A percentile compares a stretch with the other conserved stretches of the same genome.
These are phyloP conservation scores for Jacaranda copaia DNA, from an alignment of 257 asterid genomes.

Conservation along the genomic window DNA sequence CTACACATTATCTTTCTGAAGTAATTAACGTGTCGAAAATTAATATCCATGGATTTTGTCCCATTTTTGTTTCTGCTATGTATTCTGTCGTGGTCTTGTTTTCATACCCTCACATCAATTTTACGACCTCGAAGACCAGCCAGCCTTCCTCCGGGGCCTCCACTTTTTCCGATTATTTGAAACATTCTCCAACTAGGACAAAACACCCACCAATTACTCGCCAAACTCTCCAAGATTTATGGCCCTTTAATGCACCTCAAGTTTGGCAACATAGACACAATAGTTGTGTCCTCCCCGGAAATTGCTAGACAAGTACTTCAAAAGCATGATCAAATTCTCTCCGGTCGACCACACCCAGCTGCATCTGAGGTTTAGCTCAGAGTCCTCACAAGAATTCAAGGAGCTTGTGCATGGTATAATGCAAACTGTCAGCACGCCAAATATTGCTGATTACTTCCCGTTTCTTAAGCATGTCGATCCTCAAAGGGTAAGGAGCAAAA, in stretches of 20 bases:
- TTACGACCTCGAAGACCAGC: neutral
- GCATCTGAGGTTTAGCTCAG: neutral
- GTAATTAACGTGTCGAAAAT: neutral
- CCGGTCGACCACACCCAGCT: conserved; percentile 20
- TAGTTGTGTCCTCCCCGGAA: conserved; percentile 35
- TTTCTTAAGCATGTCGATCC: conserved; percentile 23
- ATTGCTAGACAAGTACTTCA: conserved; percentile 3
- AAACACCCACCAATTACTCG: conserved; percentile 31
- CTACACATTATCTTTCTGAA: too few relatives aligned
- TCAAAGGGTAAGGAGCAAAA: conserved; percentile 28
- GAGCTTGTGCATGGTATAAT: conserved; percentile 23
- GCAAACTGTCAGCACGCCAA: neutral
- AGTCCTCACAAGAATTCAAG: conserved; percentile 33
- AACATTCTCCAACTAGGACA: conserved; percentile 35
- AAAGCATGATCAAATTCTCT: conserved; percentile 34
- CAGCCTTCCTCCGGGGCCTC: conserved; percentile 39
- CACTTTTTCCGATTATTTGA: conserved; percentile 36
- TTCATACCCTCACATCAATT: neutral
- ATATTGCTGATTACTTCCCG: neutral
- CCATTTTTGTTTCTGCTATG: neutral
- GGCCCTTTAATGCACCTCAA: conserved; percentile 46
- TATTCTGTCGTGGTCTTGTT: neutral
- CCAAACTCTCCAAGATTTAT: conserved; percentile 35
- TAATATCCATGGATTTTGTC: conserved; percentile 20
- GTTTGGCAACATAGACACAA: conserved; percentile 30